Percentiles rank a stretch among this genome's conserved stretches.
Conservation (phyloP, 2,329 filamentous ascomycete species). For the Sclerotinia borealis region DNA sequence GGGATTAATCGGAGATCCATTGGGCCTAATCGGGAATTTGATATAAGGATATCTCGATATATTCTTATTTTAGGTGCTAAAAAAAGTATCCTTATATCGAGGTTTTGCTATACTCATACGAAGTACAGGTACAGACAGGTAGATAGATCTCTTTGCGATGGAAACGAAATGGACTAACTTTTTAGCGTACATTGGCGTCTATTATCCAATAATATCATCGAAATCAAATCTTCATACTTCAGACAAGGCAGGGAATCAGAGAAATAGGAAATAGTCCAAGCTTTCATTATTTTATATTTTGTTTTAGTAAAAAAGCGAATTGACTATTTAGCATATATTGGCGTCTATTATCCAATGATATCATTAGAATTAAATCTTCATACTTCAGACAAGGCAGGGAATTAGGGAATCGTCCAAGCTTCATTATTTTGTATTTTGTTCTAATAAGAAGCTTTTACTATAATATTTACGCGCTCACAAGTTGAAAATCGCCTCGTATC, state of each 20-base stretch:
- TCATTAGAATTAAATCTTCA: background rate
- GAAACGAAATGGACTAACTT: background rate
- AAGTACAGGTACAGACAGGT: too few relatives aligned
- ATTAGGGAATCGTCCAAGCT: background rate
- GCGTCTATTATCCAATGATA: background rate
- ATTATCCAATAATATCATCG: background rate
- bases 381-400: background rate
- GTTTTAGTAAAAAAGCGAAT: too few relatives aligned
- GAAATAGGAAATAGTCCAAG: background rate
- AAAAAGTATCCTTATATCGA: too few relatives aligned
- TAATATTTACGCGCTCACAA: background rate
- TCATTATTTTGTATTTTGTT: too few relatives aligned
- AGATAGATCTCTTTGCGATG: too few relatives aligned
- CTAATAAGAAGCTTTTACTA: too few relatives aligned
- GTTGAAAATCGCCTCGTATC: background rate
- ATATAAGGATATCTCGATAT: too few relatives aligned
- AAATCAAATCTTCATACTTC: background rate
- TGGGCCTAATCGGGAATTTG: too few relatives aligned
- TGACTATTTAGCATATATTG: background rate
- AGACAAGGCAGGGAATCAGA: background rate
- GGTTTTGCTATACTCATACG: too few relatives aligned
- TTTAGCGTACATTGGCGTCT: background rate
- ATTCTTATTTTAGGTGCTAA: too few relatives aligned
- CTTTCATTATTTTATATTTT: background rate
- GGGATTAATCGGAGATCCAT: too few relatives aligned